Evolutionary conservation across 805 yeast species (phyloP).

Genomic region (Monosporozyma servazzii): DNA sequence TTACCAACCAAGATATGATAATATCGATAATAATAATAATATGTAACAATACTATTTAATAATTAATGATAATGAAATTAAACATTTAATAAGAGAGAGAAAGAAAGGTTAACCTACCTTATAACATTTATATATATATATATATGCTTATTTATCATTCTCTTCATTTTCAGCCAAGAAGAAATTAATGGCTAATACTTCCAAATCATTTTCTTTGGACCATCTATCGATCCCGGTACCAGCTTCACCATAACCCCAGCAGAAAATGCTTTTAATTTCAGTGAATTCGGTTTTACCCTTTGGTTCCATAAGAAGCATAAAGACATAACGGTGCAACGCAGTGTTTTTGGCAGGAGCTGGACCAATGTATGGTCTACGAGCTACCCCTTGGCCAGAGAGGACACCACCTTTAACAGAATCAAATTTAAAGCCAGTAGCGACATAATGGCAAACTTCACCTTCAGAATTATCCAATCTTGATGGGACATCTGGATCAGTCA

Average conservation of each 20-base stretch:
- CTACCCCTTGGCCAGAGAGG: conserved; percentile 27
- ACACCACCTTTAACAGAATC: conserved; percentile 16
- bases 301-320: conserved; percentile 57
- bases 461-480: conserved; percentile 64
- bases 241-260: conserved; percentile 72
- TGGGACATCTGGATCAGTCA: conserved; percentile 92
- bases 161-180: conserved; percentile 59
- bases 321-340: conserved; percentile 74
- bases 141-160: background rate
- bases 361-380: conserved; percentile 51
- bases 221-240: conserved; percentile 67
- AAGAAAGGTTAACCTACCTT: background rate
- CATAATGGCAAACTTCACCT: conserved; percentile 73
- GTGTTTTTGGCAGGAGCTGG: conserved; percentile 81
- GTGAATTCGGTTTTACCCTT: conserved; percentile 13
- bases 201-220: conserved; percentile 47
- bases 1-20: conserved; percentile 20
- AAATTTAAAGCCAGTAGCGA: conserved; percentile 43
- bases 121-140: too few species aligned
- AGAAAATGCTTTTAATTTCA: conserved; percentile 10
- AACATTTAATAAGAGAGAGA: background rate
- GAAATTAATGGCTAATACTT: conserved; percentile 69
- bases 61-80: background rate
- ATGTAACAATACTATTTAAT: background rate
- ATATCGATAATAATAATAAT: background rate